Percentiles rank a stretch among this genome's conserved stretches.
Evolutionary conservation across 108 stramenopile genomes (phyloP).

Genomic region (Skeletonema tropicum): DNA sequence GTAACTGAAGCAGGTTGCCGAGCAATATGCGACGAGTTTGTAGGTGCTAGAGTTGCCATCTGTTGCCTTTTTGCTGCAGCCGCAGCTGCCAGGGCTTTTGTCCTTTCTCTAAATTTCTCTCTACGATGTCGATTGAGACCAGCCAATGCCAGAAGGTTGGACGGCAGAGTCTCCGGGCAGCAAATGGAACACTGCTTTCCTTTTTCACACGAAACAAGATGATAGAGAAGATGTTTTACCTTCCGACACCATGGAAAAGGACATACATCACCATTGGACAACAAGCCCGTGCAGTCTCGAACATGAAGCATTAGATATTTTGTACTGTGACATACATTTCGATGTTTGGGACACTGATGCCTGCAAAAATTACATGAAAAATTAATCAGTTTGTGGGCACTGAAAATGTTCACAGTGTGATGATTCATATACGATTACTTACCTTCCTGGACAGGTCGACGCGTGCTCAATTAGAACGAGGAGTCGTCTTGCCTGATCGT

Average conservation of each 20-base stretch:
- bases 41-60: constrained; percentile 10
- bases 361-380: constrained; percentile 25
- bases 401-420: not conserved
- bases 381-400: constrained; percentile 6
- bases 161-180: constrained; percentile 51
- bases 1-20: constrained; percentile 9
- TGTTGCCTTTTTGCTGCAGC: constrained; percentile 26
- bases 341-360: constrained; percentile 72
- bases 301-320: constrained; percentile 94
- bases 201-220: constrained; percentile 76
- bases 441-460: constrained; percentile 77
- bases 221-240: constrained; percentile 86
- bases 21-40: not conserved
- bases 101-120: constrained; percentile 51
- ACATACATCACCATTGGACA: constrained; percentile 81
- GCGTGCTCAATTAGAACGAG: constrained; percentile 84
- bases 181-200: constrained; percentile 66
- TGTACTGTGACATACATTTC: constrained; percentile 76
- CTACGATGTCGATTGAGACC: constrained; percentile 68
- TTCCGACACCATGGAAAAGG: constrained; percentile 95
- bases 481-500: constrained; percentile 66
- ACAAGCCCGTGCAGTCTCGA: constrained; percentile 88
- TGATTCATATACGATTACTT: constrained; percentile 5
- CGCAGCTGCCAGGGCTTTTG: constrained; percentile 30
- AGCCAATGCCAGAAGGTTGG: constrained; percentile 54